These are phyloP conservation scores for Mesembryanthemum crystallinum DNA, from an alignment of 148 eudicot genomes.

Conservation along the genomic window DNA sequence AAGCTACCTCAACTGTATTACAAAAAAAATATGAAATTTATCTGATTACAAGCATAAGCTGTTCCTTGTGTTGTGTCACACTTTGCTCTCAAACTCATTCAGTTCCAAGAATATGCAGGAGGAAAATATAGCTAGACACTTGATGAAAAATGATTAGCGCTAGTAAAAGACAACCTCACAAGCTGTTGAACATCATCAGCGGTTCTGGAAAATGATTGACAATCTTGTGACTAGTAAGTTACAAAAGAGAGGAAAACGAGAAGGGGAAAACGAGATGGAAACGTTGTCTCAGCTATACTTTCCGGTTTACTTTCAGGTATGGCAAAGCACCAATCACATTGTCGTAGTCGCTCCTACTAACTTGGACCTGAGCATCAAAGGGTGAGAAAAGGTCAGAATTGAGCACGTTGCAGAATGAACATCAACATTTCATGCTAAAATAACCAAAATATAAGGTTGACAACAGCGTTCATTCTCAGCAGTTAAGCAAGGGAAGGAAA, in stretches of 20 bases:
- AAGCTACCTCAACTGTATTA: background rate
- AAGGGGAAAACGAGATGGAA: background rate
- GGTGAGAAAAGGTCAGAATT: background rate
- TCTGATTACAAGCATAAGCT: background rate
- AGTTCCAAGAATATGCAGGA: background rate
- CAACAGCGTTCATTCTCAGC: background rate
- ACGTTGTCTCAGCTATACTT: slow-evolving; percentile 21
- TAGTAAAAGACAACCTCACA: slow-evolving; percentile 5
- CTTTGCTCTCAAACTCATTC: background rate
- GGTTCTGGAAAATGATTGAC: background rate
- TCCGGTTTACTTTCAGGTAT: slow-evolving; percentile 87
- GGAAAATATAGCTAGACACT: background rate
- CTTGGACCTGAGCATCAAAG: slow-evolving; percentile 56
- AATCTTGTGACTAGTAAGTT: background rate
- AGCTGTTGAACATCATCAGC: slow-evolving; percentile 5
- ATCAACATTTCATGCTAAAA: background rate
- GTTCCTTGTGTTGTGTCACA: background rate
- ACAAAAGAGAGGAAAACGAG: slow-evolving; percentile 12
- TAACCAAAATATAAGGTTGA: background rate
- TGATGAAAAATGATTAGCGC: background rate
- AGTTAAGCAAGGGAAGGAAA: background rate
- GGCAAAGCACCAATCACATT: slow-evolving; percentile 94
- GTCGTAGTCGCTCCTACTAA: slow-evolving; percentile 74
- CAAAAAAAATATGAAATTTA: background rate
- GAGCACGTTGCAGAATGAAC: background rate